phyloP scores from a whole-genome alignment of 2,329 filamentous ascomycete species.

The Triangularia verruculosa region DNA sequence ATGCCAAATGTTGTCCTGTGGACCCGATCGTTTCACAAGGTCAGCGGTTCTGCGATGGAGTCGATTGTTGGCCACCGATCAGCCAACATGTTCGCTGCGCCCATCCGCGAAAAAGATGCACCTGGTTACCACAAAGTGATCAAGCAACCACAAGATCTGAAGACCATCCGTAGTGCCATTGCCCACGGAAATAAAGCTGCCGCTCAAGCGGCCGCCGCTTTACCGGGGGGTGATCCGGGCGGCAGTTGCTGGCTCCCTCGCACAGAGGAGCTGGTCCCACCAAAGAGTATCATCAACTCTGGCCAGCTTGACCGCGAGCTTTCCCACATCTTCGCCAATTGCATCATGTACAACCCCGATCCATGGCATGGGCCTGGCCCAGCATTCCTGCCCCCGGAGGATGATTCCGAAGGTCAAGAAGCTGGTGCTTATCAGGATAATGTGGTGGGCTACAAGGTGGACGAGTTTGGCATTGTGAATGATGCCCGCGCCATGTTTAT shows the following conservation, averaged over 20 bases:
- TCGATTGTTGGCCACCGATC: slow-evolving; percentile 74
- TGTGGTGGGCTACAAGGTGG: slow-evolving; percentile 60
- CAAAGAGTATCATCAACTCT: slow-evolving; percentile 88
- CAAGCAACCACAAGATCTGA: slow-evolving; percentile 72
- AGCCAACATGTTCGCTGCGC: slow-evolving; percentile 75
- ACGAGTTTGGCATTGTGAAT: slow-evolving; percentile 83
- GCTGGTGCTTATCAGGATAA: slow-evolving; percentile 33
- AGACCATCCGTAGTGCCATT: slow-evolving; percentile 72
- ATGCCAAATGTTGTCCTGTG: slow-evolving; percentile 69
- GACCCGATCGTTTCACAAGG: slow-evolving; percentile 72
- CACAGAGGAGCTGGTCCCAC: slow-evolving; percentile 75
- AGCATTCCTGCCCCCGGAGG: slow-evolving; percentile 50
- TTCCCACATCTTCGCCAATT: slow-evolving; percentile 95
- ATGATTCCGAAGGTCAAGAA: slow-evolving; percentile 36
- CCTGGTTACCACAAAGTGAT: slow-evolving; percentile 74
- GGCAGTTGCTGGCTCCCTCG: slow-evolving; percentile 62
- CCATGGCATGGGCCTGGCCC: slow-evolving; percentile 67
- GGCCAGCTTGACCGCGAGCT: slow-evolving; percentile 89
- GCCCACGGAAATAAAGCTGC: slow-evolving; percentile 68
- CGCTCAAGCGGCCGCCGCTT: slow-evolving; percentile 56
- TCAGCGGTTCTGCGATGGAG: slow-evolving; percentile 69
- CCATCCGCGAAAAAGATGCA: slow-evolving; percentile 70
- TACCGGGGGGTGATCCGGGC: slow-evolving; percentile 58
- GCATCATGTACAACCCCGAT: slow-evolving; percentile 96
- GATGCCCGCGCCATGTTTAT: slow-evolving; percentile 88